These are phyloP conservation scores for Exophiala sp. DNA, from an alignment of 2,329 filamentous ascomycete species.

Conservation along the genomic window DNA sequence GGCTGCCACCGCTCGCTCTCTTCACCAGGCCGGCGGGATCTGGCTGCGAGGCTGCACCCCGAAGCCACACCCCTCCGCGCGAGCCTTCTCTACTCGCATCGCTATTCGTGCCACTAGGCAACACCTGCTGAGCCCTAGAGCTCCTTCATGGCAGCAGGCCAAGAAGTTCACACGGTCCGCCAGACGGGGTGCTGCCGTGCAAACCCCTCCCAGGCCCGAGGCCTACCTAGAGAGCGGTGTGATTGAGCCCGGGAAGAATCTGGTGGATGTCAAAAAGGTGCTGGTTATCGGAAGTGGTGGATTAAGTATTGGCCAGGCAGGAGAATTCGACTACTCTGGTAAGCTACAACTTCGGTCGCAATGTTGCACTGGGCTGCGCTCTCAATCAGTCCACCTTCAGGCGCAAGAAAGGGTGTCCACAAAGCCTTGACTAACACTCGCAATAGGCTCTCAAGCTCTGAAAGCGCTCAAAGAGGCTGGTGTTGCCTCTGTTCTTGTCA, in stretches of 20 bases:
- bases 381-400: not conserved
- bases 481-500: slow-evolving; percentile 85
- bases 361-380: not conserved
- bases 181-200: slow-evolving; percentile 41
- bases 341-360: slow-evolving; percentile 35
- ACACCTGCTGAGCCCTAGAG: slow-evolving; percentile 35
- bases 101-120: slow-evolving; percentile 24
- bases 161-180: slow-evolving; percentile 41
- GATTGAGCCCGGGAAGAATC: slow-evolving; percentile 67
- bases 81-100: slow-evolving; percentile 18
- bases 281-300: slow-evolving; percentile 93
- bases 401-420: not conserved
- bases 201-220: slow-evolving; percentile 72
- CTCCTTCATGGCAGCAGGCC: slow-evolving; percentile 39
- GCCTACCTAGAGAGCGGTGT: slow-evolving; percentile 85
- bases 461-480: slow-evolving; percentile 96
- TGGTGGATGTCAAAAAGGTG: slow-evolving; percentile 92
- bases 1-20: slow-evolving; percentile 24
- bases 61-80: slow-evolving; percentile 14
- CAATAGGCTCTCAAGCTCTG: slow-evolving; percentile 80
- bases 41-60: slow-evolving; percentile 24
- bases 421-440: slow-evolving; percentile 1
- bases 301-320: slow-evolving; percentile 92
- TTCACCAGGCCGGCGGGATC: slow-evolving; percentile 23
- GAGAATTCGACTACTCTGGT: slow-evolving; percentile 99